Base-by-base conservation (phyloP, 2,329 filamentous ascomycete species). In the Setomelanomma holmii region DNA sequence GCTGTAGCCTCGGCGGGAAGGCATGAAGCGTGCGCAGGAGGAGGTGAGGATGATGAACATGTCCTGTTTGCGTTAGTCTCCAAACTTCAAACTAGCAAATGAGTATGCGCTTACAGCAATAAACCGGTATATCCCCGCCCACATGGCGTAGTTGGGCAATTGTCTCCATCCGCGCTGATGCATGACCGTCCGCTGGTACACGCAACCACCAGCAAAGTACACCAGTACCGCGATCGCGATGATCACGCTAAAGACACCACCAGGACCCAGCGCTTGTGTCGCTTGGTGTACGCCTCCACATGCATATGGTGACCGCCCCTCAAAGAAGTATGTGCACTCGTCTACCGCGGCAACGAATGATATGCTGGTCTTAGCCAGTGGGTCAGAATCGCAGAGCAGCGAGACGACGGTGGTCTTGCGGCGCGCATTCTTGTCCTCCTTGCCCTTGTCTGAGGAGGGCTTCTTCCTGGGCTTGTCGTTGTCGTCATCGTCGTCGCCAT, bases 101-200 rank as follows among this genome's bases (percentile, higher is more conserved):
- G 38, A 11, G 10, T 10, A n/a, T n/a, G 44, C 22, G 50, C 66
- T 55, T 84, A 95, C 93, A 81, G 84, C 89, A 67, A 96, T 78
- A 73, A 96, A 96, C 63, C 84, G 86, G 77, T 90, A 87, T 56
- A 97, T 90, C 48, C 91, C 89, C 23, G 91, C 87, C 95, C 95
- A 99, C 63, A 97, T 84, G 64, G 85, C 87, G 78, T 95, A 97
- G 78, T 99, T 98, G 46, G 95, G 95, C 63, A 97, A 79, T 75
- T 99, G 95, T 63, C 90, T 86, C 95, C 93, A 98, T 41, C 95
- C 95, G 56, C 95, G 84, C 65, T 96, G 92, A 73, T 99, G 91
- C 76, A 93, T 89, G 51, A 99, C 93, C 24, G 91, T 96, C 53
- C 95, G 86, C 76, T 97, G 93, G 80, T 98, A 99, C 58, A 96